Base-by-base conservation (phyloP, 441 rosid species). In the Arabidopsis lyrata region DNA sequence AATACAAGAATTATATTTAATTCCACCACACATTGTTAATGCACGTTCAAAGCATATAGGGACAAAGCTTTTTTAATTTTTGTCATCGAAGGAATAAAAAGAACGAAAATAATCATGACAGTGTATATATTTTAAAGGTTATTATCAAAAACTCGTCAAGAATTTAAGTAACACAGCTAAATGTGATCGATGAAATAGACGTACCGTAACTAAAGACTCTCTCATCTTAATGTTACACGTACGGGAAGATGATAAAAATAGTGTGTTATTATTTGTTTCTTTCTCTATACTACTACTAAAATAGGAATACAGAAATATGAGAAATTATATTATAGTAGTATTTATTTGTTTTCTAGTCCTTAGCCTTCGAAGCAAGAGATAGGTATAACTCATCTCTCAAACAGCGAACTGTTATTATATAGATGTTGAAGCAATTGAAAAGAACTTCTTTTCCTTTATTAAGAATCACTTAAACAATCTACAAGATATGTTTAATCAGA, bases 41-140 rank as follows among this genome's bases (percentile, higher is more conserved):
- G 74, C 78, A 75, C 78, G 78, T 75, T 75, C 74, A 55, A 68
- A 68, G 78, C 78, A 68, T 52, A 75, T 75, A 68, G 78, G 69
- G 78, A 75, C 74, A 75, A 75, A 68, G 42, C 64, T 68, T 61
- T 60, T 42, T 41, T 2, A 29, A 41, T 29, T 8, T 27, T 67
- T 68, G 74, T 22, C 74, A 68, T 75, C 78, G 78, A 68, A 68
- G 74, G 69, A 61, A 68, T 75, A 53, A 68, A 75, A 68, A 35
- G 69, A 74, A 66, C 13, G 36, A 68, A 68, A 60, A 63, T 27
- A 76, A 47, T 29, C 35, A 54, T 69, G 65, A 69, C 48, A 61
- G 36, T 63, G 58, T 18, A 18, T 62, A 53, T 61, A 59, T 56
- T 16, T 35, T 52, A 18, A 68, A 60, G 42, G 6, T 5, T 57